phyloP scores from a whole-genome alignment of 305 asterid genomes.

The Solanum chacoense region DNA sequence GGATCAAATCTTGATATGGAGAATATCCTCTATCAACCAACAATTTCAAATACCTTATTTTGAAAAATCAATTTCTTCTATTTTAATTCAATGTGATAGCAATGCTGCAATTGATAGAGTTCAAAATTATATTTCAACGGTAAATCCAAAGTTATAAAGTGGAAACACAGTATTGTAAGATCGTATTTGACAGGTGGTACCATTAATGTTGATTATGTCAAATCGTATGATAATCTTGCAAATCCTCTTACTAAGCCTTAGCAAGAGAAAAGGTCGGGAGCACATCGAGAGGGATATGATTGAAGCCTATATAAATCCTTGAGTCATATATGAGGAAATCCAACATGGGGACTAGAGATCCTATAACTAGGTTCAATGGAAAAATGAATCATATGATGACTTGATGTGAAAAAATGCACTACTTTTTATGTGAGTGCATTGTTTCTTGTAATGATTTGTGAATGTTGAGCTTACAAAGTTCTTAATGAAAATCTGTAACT shows the following conservation, averaged over 20 bases:
- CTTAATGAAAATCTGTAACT: too few relatives aligned
- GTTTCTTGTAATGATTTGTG: too few relatives aligned
- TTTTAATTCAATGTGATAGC: not conserved
- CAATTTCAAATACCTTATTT: not conserved
- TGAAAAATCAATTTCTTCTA: not conserved
- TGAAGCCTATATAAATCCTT: not conserved
- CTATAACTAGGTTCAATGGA: too few relatives aligned
- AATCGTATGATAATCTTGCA: not conserved
- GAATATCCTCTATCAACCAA: not conserved
- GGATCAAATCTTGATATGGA: not conserved
- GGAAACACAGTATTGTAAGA: not conserved
- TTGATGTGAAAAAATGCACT: too few relatives aligned
- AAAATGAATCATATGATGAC: too few relatives aligned
- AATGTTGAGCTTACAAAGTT: too few relatives aligned
- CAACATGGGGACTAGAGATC: not conserved
- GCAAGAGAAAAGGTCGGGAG: not conserved
- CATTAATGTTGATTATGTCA: not conserved
- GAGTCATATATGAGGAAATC: not conserved
- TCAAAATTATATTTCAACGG: too few relatives aligned
- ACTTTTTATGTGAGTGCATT: too few relatives aligned
- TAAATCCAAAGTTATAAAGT: too few relatives aligned
- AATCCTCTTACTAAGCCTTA: not conserved
- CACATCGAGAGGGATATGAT: not conserved
- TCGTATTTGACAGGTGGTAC: not conserved
- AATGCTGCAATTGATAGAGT: not conserved